Conservation (phyloP, 768 basidiomycete species). For the Royoungia palumana region DNA sequence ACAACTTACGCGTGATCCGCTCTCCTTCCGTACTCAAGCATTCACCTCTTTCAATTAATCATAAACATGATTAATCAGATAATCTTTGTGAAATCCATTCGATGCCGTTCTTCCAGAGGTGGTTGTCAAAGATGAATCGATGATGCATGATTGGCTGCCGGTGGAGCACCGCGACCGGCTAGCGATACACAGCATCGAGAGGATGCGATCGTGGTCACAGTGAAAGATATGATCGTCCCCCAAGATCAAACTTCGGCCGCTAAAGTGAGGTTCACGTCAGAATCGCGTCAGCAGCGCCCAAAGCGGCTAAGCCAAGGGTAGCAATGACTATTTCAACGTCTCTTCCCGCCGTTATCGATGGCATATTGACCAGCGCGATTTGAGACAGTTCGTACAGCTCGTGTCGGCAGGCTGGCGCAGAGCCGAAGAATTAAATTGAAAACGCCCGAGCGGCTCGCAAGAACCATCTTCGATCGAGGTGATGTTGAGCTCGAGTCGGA, state of each 20-base stretch:
- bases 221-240: background rate
- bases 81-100: conserved; percentile 4
- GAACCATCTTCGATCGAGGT: background rate
- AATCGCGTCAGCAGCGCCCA: background rate
- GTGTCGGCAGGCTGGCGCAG: background rate
- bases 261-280: background rate
- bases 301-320: background rate
- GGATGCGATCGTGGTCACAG: background rate
- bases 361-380: background rate
- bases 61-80: background rate
- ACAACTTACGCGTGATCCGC: background rate
- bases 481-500: background rate
- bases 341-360: background rate
- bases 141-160: too few species aligned
- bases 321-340: background rate
- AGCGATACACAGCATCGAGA: background rate
- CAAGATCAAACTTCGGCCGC: background rate
- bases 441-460: background rate
- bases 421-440: background rate
- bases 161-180: background rate
- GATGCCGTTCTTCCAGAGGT: background rate
- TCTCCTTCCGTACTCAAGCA: background rate
- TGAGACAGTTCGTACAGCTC: background rate
- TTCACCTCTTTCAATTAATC: background rate
- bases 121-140: background rate